phyloP scores from a whole-genome alignment of 495 filamentous ascomycete genomes.

The Hyaloscypha variabilis region DNA sequence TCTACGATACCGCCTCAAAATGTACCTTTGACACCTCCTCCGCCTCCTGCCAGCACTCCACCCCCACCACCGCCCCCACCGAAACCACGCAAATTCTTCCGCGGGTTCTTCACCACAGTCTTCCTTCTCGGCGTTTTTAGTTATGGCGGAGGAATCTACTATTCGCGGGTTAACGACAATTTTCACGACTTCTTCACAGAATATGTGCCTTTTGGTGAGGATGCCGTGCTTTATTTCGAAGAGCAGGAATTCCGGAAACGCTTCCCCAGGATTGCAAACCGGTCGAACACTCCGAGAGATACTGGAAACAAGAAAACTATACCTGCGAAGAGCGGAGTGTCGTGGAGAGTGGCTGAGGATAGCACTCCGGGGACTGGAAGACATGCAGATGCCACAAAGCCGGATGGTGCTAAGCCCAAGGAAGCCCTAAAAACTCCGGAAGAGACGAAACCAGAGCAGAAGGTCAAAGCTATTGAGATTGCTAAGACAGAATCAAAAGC shows the following conservation, averaged over 20 bases:
- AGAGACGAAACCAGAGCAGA: constrained; percentile 36
- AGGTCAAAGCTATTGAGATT: constrained; percentile 38
- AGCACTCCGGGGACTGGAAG: constrained; percentile 32
- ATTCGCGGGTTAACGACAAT: constrained; percentile 91
- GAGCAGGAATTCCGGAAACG: constrained; percentile 91
- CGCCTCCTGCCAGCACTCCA: constrained; percentile 51
- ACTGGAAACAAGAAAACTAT: constrained; percentile 77
- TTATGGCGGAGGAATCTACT: constrained; percentile 87
- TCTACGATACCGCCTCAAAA: constrained; percentile 58
- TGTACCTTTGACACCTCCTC: constrained; percentile 60
- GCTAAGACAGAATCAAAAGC: constrained; percentile 29
- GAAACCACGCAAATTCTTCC: constrained; percentile 76
- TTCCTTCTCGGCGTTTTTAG: constrained; percentile 71
- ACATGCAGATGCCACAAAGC: constrained; percentile 36
- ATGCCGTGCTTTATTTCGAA: constrained; percentile 95
- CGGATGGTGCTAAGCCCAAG: constrained; percentile 34
- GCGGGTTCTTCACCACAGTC: constrained; percentile 70
- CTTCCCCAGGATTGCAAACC: constrained; percentile 66
- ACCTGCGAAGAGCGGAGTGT: constrained; percentile 81
- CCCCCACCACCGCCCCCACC: constrained; percentile 53
- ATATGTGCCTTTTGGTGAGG: constrained; percentile 93
- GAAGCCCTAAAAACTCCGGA: constrained; percentile 31
- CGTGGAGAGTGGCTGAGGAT: constrained; percentile 74
- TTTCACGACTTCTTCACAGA: constrained; percentile 99
- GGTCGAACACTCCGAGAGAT: constrained; percentile 48